Percentiles rank a stretch among this genome's conserved stretches.
Conservation (phyloP, 2,329 filamentous ascomycete species). For the Colletotrichum sojae region DNA sequence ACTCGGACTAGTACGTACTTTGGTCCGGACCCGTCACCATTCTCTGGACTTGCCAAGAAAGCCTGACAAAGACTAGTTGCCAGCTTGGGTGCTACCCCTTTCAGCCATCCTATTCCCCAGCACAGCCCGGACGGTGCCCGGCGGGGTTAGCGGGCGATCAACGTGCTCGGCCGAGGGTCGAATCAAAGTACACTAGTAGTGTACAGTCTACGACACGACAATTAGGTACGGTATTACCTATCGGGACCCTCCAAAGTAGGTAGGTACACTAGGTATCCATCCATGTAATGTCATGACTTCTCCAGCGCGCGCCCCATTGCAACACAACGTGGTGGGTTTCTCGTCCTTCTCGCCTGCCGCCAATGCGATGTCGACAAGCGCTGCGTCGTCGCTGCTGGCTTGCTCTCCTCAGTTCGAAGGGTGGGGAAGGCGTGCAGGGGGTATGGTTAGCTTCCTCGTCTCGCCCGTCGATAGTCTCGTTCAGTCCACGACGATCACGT, state of each 20-base stretch:
- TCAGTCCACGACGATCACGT: constrained; percentile 9
- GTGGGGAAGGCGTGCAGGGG: no score
- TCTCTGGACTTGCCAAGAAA: constrained; percentile 5
- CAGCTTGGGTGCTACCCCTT: constrained; percentile 6
- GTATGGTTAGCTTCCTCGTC: constrained; percentile 6
- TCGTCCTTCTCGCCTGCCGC: neutral
- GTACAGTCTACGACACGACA: no score
- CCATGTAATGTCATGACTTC: neutral
- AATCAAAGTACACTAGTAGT: no score
- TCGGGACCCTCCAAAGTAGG: no score
- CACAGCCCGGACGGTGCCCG: constrained; percentile 1
- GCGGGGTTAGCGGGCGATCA: constrained; percentile 8
- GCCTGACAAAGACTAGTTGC: constrained; percentile 16
- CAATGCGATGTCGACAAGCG: no score
- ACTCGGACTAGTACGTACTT: neutral
- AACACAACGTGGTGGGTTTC: neutral
- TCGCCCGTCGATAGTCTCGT: constrained; percentile 21
- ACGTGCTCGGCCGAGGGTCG: constrained; percentile 12
- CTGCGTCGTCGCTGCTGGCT: no score
- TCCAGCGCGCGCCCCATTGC: constrained; percentile 3
- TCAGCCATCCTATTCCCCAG: constrained; percentile 12
- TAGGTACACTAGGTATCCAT: no score
- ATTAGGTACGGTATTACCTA: no score
- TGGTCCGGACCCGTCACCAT: constrained; percentile 14
- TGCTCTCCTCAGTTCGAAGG: no score